These are phyloP conservation scores for Pleurotus cornucopiae DNA, from an alignment of 768 basidiomycete genomes.

Conservation along the genomic window DNA sequence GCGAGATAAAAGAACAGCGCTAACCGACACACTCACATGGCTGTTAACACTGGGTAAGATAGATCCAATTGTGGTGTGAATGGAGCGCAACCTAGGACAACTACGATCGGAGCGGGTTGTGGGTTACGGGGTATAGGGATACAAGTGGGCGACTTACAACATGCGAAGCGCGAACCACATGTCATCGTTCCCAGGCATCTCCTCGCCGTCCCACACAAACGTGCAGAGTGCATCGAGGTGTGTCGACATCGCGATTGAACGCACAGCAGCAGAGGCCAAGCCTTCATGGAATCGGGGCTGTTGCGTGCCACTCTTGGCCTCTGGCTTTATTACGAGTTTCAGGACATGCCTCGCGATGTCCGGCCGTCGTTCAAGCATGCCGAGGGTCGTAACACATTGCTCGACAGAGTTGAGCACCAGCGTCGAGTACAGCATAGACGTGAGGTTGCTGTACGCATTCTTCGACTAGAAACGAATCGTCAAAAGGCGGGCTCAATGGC, in stretches of 20 bases:
- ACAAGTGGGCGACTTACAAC: constrained; percentile 38
- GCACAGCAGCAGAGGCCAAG: constrained; percentile 47
- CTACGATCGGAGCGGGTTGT: constrained; percentile 27
- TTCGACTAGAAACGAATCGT: constrained; percentile 14
- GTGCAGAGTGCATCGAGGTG: constrained; percentile 59
- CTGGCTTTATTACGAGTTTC: constrained; percentile 47
- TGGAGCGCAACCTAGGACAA: constrained; percentile 59
- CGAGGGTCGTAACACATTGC: constrained; percentile 62
- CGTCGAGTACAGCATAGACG: constrained; percentile 54
- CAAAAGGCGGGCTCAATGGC: neutral
- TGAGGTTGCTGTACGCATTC: constrained; percentile 44
- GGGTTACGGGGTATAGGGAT: neutral
- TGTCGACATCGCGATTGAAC: constrained; percentile 40
- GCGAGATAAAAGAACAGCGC: constrained; percentile 2
- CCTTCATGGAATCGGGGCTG: constrained; percentile 20
- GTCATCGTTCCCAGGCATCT: constrained; percentile 60
- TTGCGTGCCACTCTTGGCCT: constrained; percentile 17
- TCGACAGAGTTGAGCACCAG: constrained; percentile 49
- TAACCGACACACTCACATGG: constrained; percentile 42
- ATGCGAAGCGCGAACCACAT: constrained; percentile 76
- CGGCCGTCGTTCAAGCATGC: constrained; percentile 53
- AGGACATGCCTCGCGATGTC: constrained; percentile 67
- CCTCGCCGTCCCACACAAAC: constrained; percentile 73
- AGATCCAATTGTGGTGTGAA: constrained; percentile 61
- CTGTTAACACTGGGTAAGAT: constrained; percentile 54